Evolutionary conservation across 768 basidiomycete species (phyloP), one percentile per base, ranked within the genome.

Genomic region (Auriscalpium orientale): DNA sequence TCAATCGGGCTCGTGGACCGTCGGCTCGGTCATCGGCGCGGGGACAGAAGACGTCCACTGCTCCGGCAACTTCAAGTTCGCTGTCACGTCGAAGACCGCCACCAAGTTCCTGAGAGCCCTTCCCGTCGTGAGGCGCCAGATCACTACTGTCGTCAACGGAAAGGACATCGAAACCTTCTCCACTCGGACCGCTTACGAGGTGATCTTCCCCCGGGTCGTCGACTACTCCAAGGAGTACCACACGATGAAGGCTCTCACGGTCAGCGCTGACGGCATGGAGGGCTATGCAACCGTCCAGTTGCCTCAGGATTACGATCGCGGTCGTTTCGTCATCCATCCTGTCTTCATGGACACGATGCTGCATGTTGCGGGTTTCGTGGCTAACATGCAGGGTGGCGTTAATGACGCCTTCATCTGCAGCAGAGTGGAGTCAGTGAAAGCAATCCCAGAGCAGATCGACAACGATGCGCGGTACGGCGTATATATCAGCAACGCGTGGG

Each of bases 161-260:
- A 28, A 60, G 52, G 16, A 55, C 47, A 0, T 68, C 2, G 82
- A 84, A 65, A 74, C 73, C 0, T 84, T 85, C 66, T 77, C 75
- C 3, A 74, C 77, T 18, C 79, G 77, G 38, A 81, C 79, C 0
- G 67, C 76, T 0, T 90, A 90, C 64, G 79, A 86, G 44, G 73
- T 83, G 38, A 78, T 88, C 50, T 88, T 89, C 61, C 77, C 85
- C 20, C 80, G 83, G 8, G 74, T 89, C 47, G 87, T 90, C 22
- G 74, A 78, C 15, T 90, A 89, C 61, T 74, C 78, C 1, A 66
- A 73, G 36, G 68, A 73, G 33, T 88, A 84, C 65, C 85, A 77
- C 22, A 77, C 81, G 13, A 78, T 89, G 54, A 72, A 75, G 56
- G 75, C 75, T 0, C 68, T 90, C 35, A 76, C 75, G 6, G 71